Evolutionary conservation across 176 grass and related monocot genomes (phyloP), one percentile per base, ranked within the genome.

Genomic region (Poa annua): DNA sequence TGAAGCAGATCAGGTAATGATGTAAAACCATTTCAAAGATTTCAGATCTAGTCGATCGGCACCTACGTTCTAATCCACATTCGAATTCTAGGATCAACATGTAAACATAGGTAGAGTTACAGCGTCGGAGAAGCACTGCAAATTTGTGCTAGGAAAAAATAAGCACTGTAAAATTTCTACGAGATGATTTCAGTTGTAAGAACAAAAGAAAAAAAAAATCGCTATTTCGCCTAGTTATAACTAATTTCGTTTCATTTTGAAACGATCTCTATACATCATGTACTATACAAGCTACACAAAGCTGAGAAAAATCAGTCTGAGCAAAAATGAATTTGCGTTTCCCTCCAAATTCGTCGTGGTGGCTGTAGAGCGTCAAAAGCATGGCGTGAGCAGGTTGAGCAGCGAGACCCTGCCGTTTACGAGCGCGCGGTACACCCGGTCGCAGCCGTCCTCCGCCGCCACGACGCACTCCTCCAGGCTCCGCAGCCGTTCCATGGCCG

Each of bases 331-430:
- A n/a, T n/a, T n/a, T n/a, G n/a, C n/a, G n/a, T n/a, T n/a, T n/a
- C n/a, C n/a, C 71, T 35, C 16, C 82, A 52, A 81, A 85, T 29
- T 29, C 29, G 29, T 29, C 29, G n/a, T 13, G 11, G 0, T 1
- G 33, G 9, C 2, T 12, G n/a, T n/a, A 9, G 45, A 10, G 0
- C 24, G 44, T 90, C 83, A 94, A 24, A 89, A 92, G 77, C 89
- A 83, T 6, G 89, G 89, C 17, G 87, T 94, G 2, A 94, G 64
- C 0, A 84, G 66, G 76, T 94, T 92, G 80, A 94, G 89, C 49
- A 94, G 83, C 3, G 92, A 76, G 63, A 94, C 92, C 71, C 89
- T 83, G 35, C 89, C 77, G 80, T 88, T 90, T 2, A 94, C 82
- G 17, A 94, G 89, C 65, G 87, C 78, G 54, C 89, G 75, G 87